Evolutionary conservation across 768 basidiomycete species (phyloP).

Genomic region (Mycena rebaudengoi): DNA sequence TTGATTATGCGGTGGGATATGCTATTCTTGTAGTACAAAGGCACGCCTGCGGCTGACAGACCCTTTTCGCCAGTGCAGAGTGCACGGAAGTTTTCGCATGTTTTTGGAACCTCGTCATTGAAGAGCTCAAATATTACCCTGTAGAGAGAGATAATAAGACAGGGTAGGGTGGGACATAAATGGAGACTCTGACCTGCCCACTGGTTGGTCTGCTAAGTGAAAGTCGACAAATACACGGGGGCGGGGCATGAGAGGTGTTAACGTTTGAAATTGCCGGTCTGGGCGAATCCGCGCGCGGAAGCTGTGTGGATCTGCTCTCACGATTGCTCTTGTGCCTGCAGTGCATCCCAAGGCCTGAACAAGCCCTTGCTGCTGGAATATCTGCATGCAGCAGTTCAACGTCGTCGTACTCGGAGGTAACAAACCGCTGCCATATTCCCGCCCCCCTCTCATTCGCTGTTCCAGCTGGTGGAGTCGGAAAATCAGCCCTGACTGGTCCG

Average conservation of each 20-base stretch:
- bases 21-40: slow-evolving; percentile 84
- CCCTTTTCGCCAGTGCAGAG: slow-evolving; percentile 91
- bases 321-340: slow-evolving; percentile 13
- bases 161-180: slow-evolving; percentile 1
- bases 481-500: slow-evolving; percentile 79
- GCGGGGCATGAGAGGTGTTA: slow-evolving; percentile 50
- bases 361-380: too few relatives aligned
- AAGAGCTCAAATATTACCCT: slow-evolving; percentile 83
- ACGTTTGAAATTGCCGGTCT: not conserved
- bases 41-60: slow-evolving; percentile 68
- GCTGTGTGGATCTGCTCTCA: slow-evolving; percentile 12
- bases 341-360: slow-evolving; percentile 48
- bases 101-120: slow-evolving; percentile 58
- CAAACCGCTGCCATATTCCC: slow-evolving; percentile 38
- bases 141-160: slow-evolving; percentile 9
- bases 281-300: not conserved
- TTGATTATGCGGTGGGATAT: slow-evolving; percentile 65
- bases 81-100: slow-evolving; percentile 73
- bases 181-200: slow-evolving; percentile 52
- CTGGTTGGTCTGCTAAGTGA: slow-evolving; percentile 53
- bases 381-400: slow-evolving; percentile 76
- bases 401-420: slow-evolving; percentile 86
- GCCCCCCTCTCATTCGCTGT: slow-evolving; percentile 7
- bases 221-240: slow-evolving; percentile 79
- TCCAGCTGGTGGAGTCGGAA: slow-evolving; percentile 87